Percentiles rank a stretch among this genome's conserved stretches.
These are phyloP conservation scores for Sistotremastrum suecicum DNA, from an alignment of 768 basidiomycete genomes.

Conservation along the genomic window DNA sequence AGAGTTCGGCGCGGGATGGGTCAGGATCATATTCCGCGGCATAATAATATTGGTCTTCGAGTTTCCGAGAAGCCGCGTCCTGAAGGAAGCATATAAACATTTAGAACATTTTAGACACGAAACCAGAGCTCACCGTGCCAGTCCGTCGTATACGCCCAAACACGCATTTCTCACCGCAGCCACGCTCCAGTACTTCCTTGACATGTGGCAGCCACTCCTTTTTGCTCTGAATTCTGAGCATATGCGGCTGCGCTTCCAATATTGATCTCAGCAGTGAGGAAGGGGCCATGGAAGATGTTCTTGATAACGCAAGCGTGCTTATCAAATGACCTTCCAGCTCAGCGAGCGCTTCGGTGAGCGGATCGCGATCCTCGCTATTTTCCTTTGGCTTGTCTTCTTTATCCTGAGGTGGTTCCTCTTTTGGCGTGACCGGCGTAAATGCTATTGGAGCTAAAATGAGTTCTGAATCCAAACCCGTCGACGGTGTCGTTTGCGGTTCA, in stretches of 20 bases:
- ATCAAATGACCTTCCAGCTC: too few relatives aligned
- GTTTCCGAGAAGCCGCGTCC: slow-evolving; percentile 4
- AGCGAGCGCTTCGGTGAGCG: too few relatives aligned
- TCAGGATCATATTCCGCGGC: slow-evolving; percentile 4
- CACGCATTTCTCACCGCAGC: neutral
- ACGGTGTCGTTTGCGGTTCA: too few relatives aligned
- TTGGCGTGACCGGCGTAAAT: too few relatives aligned
- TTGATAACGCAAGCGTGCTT: slow-evolving; percentile 5
- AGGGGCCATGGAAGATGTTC: slow-evolving; percentile 2
- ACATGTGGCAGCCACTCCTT: slow-evolving; percentile 2
- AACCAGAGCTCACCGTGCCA: slow-evolving; percentile 1
- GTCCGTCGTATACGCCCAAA: slow-evolving; percentile 4
- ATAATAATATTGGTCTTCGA: slow-evolving; percentile 8
- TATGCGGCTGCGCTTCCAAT: slow-evolving; percentile 4
- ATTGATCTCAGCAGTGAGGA: slow-evolving; percentile 4
- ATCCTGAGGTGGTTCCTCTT: too few relatives aligned
- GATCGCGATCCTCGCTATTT: too few relatives aligned
- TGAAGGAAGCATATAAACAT: neutral
- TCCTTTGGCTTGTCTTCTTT: too few relatives aligned
- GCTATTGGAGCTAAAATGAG: too few relatives aligned
- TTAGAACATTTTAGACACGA: neutral
- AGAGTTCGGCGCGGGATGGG: slow-evolving; percentile 1
- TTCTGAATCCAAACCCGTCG: too few relatives aligned
- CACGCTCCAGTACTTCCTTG: neutral
- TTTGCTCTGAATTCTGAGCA: slow-evolving; percentile 2